phyloP scores from a whole-genome alignment of 139 green algal genomes.

The Chlorella sorokiniana region DNA sequence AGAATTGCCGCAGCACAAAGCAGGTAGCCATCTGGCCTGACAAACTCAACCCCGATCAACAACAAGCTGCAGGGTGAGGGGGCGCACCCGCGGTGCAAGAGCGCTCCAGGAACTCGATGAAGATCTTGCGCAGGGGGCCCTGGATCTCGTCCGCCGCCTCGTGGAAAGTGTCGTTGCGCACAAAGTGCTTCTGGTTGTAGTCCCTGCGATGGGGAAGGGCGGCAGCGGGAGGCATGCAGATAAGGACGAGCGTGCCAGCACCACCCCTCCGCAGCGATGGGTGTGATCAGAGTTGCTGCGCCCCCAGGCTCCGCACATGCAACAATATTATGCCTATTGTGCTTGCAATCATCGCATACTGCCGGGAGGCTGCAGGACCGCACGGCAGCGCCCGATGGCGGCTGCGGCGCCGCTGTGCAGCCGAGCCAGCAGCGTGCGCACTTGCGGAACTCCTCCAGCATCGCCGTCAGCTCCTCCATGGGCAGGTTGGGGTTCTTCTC shows the following conservation, averaged over 20 bases:
- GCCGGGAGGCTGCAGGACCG: too few relatives aligned
- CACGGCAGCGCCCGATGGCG: too few relatives aligned
- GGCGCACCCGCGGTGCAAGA: conserved; percentile 89
- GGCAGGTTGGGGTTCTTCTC: conserved; percentile 95
- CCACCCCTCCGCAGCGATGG: too few relatives aligned
- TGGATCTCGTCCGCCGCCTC: conserved; percentile 87
- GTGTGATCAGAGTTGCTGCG: too few relatives aligned
- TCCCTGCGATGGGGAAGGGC: conserved; percentile 55
- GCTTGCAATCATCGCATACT: too few relatives aligned
- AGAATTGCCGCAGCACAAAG: neutral
- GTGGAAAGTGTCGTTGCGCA: conserved; percentile 97
- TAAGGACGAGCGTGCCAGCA: neutral
- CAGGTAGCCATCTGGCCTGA: neutral
- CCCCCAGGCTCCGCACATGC: too few relatives aligned
- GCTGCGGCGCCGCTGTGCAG: neutral
- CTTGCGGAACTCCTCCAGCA: conserved; percentile 92
- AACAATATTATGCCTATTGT: too few relatives aligned
- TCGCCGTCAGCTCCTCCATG: conserved; percentile 88
- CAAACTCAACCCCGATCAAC: neutral
- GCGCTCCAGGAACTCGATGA: conserved; percentile 99
- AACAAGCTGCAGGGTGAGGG: neutral
- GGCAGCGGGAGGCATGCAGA: too few relatives aligned
- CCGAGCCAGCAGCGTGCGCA: neutral
- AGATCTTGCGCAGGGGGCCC: conserved; percentile 91
- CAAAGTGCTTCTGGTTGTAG: conserved; percentile 99